phyloP scores from a whole-genome alignment of 192 early-diverging fungal species.

The Helicostylum pulchrum region DNA sequence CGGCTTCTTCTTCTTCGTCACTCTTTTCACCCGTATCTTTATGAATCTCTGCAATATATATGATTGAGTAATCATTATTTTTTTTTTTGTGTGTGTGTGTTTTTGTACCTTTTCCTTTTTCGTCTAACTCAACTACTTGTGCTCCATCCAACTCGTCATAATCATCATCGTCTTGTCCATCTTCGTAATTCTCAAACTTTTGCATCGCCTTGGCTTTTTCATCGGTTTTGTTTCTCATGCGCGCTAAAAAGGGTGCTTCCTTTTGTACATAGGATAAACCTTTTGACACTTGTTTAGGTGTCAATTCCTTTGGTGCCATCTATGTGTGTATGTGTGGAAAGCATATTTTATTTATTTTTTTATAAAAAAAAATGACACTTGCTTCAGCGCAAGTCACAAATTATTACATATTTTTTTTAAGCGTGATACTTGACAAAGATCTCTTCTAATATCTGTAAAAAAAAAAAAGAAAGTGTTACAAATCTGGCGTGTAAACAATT shows the following conservation, averaged over 20 bases:
- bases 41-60: constrained; percentile 18
- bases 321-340: background rate
- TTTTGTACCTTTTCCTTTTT: constrained; percentile 18
- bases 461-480: no score
- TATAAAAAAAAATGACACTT: no score
- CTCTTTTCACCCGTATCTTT: constrained; percentile 15
- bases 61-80: background rate
- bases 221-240: constrained; percentile 18
- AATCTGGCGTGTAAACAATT: no score
- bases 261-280: constrained; percentile 37
- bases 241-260: constrained; percentile 30
- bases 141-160: constrained; percentile 36
- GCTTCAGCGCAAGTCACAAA: no score
- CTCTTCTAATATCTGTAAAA: no score
- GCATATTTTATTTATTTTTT: no score
- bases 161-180: constrained; percentile 34
- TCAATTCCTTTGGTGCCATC: constrained; percentile 9
- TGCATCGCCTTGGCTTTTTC: constrained; percentile 13
- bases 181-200: constrained; percentile 32
- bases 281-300: constrained; percentile 32
- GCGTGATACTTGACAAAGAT: no score
- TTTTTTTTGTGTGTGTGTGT: background rate
- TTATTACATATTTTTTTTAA: no score
- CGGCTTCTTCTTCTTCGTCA: constrained; percentile 15
- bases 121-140: constrained; percentile 33